Evolutionary conservation across 2,329 filamentous ascomycete genomes (phyloP), one percentile per base, ranked within the genome.

Genomic region (Xenoacremonium recifei): DNA sequence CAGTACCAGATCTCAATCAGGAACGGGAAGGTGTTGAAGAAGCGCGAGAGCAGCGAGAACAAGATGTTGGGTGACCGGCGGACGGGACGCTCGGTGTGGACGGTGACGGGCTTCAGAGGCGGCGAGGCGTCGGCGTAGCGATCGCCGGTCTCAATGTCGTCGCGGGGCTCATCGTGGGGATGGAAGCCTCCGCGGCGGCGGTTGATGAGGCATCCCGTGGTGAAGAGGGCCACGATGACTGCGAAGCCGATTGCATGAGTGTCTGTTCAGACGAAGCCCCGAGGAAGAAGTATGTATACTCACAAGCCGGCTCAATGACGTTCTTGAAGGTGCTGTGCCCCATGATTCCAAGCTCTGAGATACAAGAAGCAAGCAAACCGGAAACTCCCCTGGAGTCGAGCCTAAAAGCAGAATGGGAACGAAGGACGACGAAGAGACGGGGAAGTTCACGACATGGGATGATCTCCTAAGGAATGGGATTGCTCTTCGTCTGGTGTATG

Each of bases 1-100:
- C 63, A 65, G 37, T 65, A 65, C 62, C 61, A 66, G 13, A 65
- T 62, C 50, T 65, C 63, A 16, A 62, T 25, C 6, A 65, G 44
- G 19, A 65, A 65, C 0, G 63, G 63, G 37, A 59, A 65, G 1
- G 52, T 47, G 6, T 53, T 53, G 37, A 56, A 61, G 45, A 65
- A 64, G 12, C 58, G 56, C 11, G 58, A 59, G 1, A 62, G 35
- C 2, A 64, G 39, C 11, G 35, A 34, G 31, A 59, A 58, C 12
- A 61, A 21, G 6, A 51, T 1, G 21, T 57, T 58, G 5, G 55
- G 53, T 5, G 55, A 47, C 37, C 40, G 58, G 35, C 41, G 42
- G 2, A 40, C 32, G n/a, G 50, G 50, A 2, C 15, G 33, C 15
- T 49, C 37, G n/a, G 49, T 17, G 9, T 39, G 39, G 6, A 53